phyloP scores from a whole-genome alignment of 73 alveolate genomes.

The Urostyla sp. region DNA sequence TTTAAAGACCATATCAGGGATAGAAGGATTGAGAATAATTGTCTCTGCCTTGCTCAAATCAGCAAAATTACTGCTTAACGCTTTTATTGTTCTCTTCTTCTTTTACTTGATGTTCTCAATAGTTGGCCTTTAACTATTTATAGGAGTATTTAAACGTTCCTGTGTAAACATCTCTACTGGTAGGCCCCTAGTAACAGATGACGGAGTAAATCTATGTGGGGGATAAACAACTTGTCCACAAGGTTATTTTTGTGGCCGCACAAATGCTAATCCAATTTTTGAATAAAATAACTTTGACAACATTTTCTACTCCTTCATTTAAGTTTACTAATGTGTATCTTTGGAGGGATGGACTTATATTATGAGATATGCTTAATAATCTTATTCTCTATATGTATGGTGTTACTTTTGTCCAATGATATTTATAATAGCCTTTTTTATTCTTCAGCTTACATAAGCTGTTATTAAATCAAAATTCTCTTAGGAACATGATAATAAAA shows the following conservation, averaged over 20 bases:
- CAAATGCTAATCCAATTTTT: conserved; percentile 57
- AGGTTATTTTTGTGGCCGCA: conserved; percentile 69
- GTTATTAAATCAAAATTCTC: conserved; percentile 90
- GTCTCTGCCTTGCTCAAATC: conserved; percentile 87
- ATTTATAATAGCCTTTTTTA: conserved; percentile 89
- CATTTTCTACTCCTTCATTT: conserved; percentile 37
- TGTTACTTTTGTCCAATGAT: conserved; percentile 81
- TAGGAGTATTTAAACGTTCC: conserved; percentile 83
- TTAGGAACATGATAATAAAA: conserved; percentile 46
- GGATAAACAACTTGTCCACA: conserved; percentile 62
- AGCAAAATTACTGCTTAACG: conserved; percentile 78
- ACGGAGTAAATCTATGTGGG: no score
- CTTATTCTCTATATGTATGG: conserved; percentile 63
- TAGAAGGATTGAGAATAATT: conserved; percentile 84
- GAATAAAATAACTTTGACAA: conserved; percentile 71
- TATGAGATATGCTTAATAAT: conserved; percentile 68
- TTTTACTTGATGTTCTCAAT: conserved; percentile 89
- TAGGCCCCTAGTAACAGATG: conserved; percentile 53
- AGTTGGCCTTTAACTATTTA: conserved; percentile 87
- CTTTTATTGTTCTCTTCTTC: conserved; percentile 83
- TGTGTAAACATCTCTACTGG: conserved; percentile 87
- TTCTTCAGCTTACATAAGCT: conserved; percentile 89
- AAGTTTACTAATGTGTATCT: conserved; percentile 67
- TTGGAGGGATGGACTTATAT: conserved; percentile 94
- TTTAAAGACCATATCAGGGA: conserved; percentile 85